A percentile compares a stretch with the other conserved stretches of the same genome.
Evolutionary conservation across 2,329 filamentous ascomycete genomes (phyloP).

Genomic region (Xylaria sp.): DNA sequence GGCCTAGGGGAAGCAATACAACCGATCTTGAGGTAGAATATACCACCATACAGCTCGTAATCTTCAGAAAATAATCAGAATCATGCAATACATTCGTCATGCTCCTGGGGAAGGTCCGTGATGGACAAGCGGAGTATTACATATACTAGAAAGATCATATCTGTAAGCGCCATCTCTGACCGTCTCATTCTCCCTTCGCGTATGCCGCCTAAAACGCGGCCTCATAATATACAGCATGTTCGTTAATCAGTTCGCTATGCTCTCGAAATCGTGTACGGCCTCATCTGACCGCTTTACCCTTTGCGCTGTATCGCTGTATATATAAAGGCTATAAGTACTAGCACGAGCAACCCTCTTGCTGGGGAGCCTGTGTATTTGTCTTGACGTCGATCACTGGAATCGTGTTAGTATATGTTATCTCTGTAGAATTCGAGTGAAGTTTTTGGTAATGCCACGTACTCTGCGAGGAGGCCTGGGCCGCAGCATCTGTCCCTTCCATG

Average conservation of each 20-base stretch:
- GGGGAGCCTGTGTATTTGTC: conserved; percentile 75
- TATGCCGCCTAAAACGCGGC: conserved; percentile 30
- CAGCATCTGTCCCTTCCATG: conserved; percentile 91
- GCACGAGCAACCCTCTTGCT: conserved; percentile 79
- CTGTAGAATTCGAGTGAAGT: not conserved
- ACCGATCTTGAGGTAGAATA: conserved; percentile 1
- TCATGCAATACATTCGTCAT: conserved; percentile 9
- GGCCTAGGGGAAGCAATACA: not conserved
- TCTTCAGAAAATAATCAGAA: conserved; percentile 13
- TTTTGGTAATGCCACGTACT: conserved; percentile 66
- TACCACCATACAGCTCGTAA: conserved; percentile 1
- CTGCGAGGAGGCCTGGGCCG: conserved; percentile 76
- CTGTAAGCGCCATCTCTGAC: conserved; percentile 39
- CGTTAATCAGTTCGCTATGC: conserved; percentile 48
- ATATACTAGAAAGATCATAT: conserved; percentile 49
- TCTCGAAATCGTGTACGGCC: conserved; percentile 36
- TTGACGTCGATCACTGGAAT: conserved; percentile 89
- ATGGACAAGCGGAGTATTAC: conserved; percentile 45
- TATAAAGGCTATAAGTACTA: conserved; percentile 47
- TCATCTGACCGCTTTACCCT: conserved; percentile 18
- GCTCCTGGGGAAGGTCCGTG: conserved; percentile 9
- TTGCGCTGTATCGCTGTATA: conserved; percentile 16
- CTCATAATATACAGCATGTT: conserved; percentile 47
- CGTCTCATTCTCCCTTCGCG: conserved; percentile 38
- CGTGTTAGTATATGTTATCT: conserved; percentile 42